phyloP scores from a whole-genome alignment of 164 flowering plant species.

The Taxillus chinensis region DNA sequence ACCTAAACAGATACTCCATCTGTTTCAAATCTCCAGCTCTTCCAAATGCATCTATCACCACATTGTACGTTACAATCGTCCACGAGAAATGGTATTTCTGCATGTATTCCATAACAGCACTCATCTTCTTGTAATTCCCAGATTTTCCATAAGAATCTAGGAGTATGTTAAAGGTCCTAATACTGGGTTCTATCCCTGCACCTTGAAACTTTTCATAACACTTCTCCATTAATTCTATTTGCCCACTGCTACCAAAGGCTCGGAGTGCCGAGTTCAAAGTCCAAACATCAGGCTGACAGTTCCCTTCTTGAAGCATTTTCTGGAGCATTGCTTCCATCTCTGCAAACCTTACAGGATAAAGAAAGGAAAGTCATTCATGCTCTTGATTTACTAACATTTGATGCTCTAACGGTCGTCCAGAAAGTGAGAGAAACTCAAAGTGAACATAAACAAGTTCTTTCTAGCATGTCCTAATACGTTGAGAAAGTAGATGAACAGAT shows the following conservation, averaged over 20 bases:
- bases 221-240: slow-evolving; percentile 87
- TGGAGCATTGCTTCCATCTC: slow-evolving; percentile 80
- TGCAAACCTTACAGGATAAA: slow-evolving; percentile 39
- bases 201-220: slow-evolving; percentile 90
- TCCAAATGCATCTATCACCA: slow-evolving; percentile 92
- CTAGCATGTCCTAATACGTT: background rate
- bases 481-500: background rate
- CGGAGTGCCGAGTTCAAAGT: slow-evolving; percentile 92
- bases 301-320: slow-evolving; percentile 51
- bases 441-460: background rate
- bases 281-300: slow-evolving; percentile 87
- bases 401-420: slow-evolving; percentile 10
- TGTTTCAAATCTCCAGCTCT: slow-evolving; percentile 88
- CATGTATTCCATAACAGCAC: slow-evolving; percentile 95
- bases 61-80: slow-evolving; percentile 88
- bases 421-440: background rate
- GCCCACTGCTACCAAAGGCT: slow-evolving; percentile 90
- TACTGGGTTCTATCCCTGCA: slow-evolving; percentile 73
- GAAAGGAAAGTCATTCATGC: slow-evolving; percentile 6
- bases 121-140: slow-evolving; percentile 64
- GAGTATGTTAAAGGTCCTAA: slow-evolving; percentile 88
- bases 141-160: slow-evolving; percentile 88
- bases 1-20: slow-evolving; percentile 87
- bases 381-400: background rate
- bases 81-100: slow-evolving; percentile 84